Conservation (phyloP, 2,329 filamentous ascomycete species). For the Elsinoe necatrix region DNA sequence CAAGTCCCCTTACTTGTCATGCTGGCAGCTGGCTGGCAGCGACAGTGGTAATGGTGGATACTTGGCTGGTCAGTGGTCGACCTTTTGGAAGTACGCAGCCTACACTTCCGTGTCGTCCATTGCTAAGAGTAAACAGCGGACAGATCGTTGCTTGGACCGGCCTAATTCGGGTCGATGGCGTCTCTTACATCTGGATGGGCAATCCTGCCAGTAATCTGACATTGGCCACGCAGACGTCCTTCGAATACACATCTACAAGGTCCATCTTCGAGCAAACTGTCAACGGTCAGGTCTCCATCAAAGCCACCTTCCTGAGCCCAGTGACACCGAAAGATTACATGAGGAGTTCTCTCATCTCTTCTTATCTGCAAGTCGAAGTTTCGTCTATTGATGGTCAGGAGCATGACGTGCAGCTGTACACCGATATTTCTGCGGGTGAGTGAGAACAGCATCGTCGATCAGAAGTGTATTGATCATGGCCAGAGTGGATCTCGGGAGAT, state of each 20-base stretch:
- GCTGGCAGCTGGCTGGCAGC: slow-evolving; percentile 55
- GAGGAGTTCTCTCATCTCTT: slow-evolving; percentile 61
- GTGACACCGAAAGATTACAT: slow-evolving; percentile 58
- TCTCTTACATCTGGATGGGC: slow-evolving; percentile 61
- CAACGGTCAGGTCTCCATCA: slow-evolving; percentile 53
- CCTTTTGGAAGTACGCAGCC: slow-evolving; percentile 56
- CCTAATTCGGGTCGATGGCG: slow-evolving; percentile 59
- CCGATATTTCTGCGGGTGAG: slow-evolving; percentile 62
- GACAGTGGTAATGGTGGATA: slow-evolving; percentile 57
- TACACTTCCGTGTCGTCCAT: not conserved
- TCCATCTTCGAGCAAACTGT: slow-evolving; percentile 63
- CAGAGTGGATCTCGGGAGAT: slow-evolving; percentile 67
- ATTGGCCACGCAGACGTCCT: slow-evolving; percentile 51
- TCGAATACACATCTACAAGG: slow-evolving; percentile 63
- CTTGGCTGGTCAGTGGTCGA: slow-evolving; percentile 60
- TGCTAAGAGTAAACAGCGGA: slow-evolving; percentile 15
- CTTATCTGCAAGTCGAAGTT: slow-evolving; percentile 59
- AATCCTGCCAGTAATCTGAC: slow-evolving; percentile 38
- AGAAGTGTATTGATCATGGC: slow-evolving; percentile 3
- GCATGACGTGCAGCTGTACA: slow-evolving; percentile 62
- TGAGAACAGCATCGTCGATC: slow-evolving; percentile 10
- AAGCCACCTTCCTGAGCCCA: slow-evolving; percentile 62
- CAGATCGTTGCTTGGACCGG: slow-evolving; percentile 20
- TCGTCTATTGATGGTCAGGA: slow-evolving; percentile 51
- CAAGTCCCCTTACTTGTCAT: slow-evolving; percentile 64